Evolutionary conservation across 306 rosid species (phyloP), one percentile per base, ranked within the genome.

Genomic region (Casuarina equisetifolia): DNA sequence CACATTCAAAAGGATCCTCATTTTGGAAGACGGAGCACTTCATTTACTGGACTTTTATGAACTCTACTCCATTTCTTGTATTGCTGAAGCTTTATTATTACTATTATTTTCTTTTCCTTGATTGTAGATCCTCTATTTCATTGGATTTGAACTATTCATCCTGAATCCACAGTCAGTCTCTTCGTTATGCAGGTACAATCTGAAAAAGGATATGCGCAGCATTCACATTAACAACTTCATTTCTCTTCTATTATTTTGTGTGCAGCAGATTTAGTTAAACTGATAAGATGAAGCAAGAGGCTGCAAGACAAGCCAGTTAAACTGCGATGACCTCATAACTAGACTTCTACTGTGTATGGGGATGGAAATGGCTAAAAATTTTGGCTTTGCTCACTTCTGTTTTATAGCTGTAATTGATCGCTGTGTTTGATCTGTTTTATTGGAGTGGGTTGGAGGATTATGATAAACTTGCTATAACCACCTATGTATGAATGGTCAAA

Each of bases 171-270:
- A 82, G 63, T 94, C 83, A 90, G 98, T 88, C 49, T 94, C 76
- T 94, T 97, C 97, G 96, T 94, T 76, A 81, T 94, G 82, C 98
- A 94, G 98, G 98, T 94, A 79, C 12, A 55, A 12, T 38, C n/a
- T 9, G 4, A 72, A 48, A 63, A 40, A 25, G 46, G 6, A 57
- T 32, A 25, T 19, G n/a, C 70, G 0, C 44, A 9, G 64, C 69
- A 35, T 64, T 44, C 70, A 19, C 32, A 25, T 25, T 25, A 25
- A 44, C 58, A 19, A 3, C 46, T 11, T 76, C 55, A 40, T 72
- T 63, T 48, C 72, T 12, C 59, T 74, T 77, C 59, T 19, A 45
- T 77, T 76, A 67, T 67, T 79, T 72, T 13, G 63, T 73, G 36
- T 76, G 68, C 97, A 91, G 98, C 97, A 79, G 96, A 97, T 38